Evolutionary conservation across 2,329 filamentous ascomycete genomes (phyloP).

Genomic region (Neofusicoccum sp.): DNA sequence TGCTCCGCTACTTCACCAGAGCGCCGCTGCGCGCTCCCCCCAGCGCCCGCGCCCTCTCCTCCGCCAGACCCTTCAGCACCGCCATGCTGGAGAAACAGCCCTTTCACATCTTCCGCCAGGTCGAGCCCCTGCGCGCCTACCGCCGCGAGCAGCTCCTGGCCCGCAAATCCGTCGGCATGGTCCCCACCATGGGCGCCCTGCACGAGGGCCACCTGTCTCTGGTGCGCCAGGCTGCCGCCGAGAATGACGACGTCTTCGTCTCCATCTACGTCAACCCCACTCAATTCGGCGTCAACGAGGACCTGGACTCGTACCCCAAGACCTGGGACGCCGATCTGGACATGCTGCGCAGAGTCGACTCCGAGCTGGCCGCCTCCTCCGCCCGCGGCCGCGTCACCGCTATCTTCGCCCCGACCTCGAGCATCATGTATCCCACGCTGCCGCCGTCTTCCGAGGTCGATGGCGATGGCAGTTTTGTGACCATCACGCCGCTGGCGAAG

Average conservation of each 20-base stretch:
- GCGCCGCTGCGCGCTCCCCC: neutral
- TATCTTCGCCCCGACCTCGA: slow-evolving; percentile 80
- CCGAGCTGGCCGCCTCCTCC: slow-evolving; percentile 58
- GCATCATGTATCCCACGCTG: slow-evolving; percentile 83
- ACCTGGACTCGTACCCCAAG: slow-evolving; percentile 82
- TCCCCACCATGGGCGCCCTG: slow-evolving; percentile 98
- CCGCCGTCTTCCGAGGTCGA: slow-evolving; percentile 69
- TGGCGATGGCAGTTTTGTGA: slow-evolving; percentile 85
- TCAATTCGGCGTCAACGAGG: slow-evolving; percentile 88
- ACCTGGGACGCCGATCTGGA: slow-evolving; percentile 79
- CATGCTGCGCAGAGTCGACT: slow-evolving; percentile 66
- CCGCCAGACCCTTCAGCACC: slow-evolving; percentile 20
- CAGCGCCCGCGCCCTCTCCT: neutral
- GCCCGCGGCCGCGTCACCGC: slow-evolving; percentile 67
- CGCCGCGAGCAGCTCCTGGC: slow-evolving; percentile 64
- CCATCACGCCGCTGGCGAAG: slow-evolving; percentile 78
- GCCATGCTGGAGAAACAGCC: neutral
- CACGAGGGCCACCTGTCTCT: slow-evolving; percentile 87
- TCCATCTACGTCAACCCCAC: slow-evolving; percentile 96
- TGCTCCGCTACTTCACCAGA: neutral
- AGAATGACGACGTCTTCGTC: slow-evolving; percentile 85
- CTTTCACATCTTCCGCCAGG: slow-evolving; percentile 68
- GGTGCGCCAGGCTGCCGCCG: slow-evolving; percentile 76
- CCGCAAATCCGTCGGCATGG: slow-evolving; percentile 75
- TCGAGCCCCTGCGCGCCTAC: slow-evolving; percentile 68